Conservation (phyloP, 2,329 filamentous ascomycete genomes). For the Cercospora berteroae region DNA sequence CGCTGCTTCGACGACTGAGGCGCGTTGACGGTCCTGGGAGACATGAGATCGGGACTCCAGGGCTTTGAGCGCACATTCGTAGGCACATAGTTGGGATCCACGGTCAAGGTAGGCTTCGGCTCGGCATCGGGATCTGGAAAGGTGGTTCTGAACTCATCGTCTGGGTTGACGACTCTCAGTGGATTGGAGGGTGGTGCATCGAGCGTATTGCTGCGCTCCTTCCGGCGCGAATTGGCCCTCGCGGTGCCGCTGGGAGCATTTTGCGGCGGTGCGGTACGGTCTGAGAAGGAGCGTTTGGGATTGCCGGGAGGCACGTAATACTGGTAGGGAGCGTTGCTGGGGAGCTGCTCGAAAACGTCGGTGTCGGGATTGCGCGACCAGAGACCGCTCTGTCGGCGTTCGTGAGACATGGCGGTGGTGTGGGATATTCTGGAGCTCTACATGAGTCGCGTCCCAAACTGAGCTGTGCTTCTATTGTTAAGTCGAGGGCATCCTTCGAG, state of each 20-base stretch:
- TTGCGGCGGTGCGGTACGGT: slow-evolving; percentile 24
- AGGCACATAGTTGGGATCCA: slow-evolving; percentile 32
- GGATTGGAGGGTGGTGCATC: slow-evolving; percentile 3
- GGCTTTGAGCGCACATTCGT: slow-evolving; percentile 31
- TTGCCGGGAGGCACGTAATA: slow-evolving; percentile 35
- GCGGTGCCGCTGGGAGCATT: slow-evolving; percentile 15
- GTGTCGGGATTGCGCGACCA: slow-evolving; percentile 30
- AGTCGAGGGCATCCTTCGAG: background rate
- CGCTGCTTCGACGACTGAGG: slow-evolving; percentile 20
- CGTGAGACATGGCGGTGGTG: slow-evolving; percentile 19
- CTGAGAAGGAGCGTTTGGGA: slow-evolving; percentile 32
- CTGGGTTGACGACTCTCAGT: slow-evolving; percentile 6
- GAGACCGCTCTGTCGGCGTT: slow-evolving; percentile 34
- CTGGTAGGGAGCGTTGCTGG: slow-evolving; percentile 29
- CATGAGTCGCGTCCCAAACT: background rate
- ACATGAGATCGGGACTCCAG: slow-evolving; percentile 33
- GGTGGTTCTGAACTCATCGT: slow-evolving; percentile 13
- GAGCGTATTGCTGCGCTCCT: slow-evolving; percentile 17
- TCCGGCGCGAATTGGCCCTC: slow-evolving; percentile 15
- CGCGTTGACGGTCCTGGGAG: slow-evolving; percentile 18
- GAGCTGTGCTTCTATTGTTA: background rate
- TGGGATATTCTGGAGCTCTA: background rate
- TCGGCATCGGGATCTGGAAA: slow-evolving; percentile 15
- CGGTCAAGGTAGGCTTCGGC: slow-evolving; percentile 22
- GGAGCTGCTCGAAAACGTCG: slow-evolving; percentile 28